These are phyloP conservation scores for Apiospora marii DNA, from an alignment of 2,329 filamentous ascomycete genomes.

Conservation along the genomic window DNA sequence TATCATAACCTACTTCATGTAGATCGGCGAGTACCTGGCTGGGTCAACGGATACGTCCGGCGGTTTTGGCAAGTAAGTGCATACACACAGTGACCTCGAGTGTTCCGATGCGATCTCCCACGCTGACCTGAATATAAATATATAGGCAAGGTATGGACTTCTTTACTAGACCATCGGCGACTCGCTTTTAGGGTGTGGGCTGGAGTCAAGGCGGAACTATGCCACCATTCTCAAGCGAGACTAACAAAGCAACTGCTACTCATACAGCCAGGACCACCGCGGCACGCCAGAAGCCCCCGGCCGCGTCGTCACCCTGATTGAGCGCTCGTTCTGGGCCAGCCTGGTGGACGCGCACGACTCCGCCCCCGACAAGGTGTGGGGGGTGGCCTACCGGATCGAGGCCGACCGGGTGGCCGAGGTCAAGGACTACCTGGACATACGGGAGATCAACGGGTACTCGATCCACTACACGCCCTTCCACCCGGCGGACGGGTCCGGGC, in stretches of 20 bases:
- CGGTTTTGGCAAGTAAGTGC: slow-evolving; percentile 91
- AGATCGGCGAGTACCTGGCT: slow-evolving; percentile 89
- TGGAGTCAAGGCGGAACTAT: background rate
- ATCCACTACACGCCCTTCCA: slow-evolving; percentile 91
- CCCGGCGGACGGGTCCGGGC: slow-evolving; percentile 49
- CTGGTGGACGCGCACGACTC: slow-evolving; percentile 72
- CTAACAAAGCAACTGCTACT: background rate
- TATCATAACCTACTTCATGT: background rate
- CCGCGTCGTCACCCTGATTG: slow-evolving; percentile 91
- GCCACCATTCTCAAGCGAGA: background rate
- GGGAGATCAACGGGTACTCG: slow-evolving; percentile 96
- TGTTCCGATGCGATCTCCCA: no score
- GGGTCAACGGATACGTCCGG: slow-evolving; percentile 91
- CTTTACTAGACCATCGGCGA: background rate
- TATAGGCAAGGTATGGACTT: slow-evolving; percentile 15
- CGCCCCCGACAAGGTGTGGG: slow-evolving; percentile 79
- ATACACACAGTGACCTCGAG: background rate
- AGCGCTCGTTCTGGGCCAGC: slow-evolving; percentile 81
- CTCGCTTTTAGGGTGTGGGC: background rate
- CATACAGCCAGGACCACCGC: slow-evolving; percentile 84
- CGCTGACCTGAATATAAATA: background rate
- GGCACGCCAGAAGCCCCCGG: slow-evolving; percentile 89
- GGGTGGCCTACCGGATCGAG: slow-evolving; percentile 87
- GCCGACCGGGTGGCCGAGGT: slow-evolving; percentile 79
- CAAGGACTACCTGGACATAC: slow-evolving; percentile 88